These are phyloP conservation scores for Breviolum minutum DNA, from an alignment of 73 alveolate species.

Conservation along the genomic window DNA sequence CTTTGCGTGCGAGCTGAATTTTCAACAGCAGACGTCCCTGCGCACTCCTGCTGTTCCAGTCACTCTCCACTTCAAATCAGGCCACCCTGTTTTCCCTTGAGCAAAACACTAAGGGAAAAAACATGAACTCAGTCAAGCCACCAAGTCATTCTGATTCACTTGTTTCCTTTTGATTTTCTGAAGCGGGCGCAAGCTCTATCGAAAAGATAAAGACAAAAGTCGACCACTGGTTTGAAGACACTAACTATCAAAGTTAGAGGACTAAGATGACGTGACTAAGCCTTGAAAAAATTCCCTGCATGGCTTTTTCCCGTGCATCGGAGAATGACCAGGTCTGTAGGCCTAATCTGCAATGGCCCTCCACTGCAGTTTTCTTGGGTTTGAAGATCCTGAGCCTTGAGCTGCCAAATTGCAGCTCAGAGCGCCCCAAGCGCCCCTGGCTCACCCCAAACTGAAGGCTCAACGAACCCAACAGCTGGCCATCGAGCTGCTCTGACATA, in stretches of 20 bases:
- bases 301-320: neutral
- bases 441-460: neutral
- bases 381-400: neutral
- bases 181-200: too few species aligned
- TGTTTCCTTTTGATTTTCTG: neutral
- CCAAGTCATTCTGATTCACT: neutral
- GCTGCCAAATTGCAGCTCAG: conserved; percentile 35
- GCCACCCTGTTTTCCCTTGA: neutral
- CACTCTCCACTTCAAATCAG: neutral
- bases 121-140: neutral
- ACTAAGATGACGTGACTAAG: too few species aligned
- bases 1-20: too few species aligned
- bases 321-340: neutral
- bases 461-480: neutral
- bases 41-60: neutral
- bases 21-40: too few species aligned
- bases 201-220: too few species aligned
- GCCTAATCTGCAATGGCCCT: conserved; percentile 40
- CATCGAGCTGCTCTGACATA: neutral
- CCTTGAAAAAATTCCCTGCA: neutral
- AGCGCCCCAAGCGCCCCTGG: conserved; percentile 51
- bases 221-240: too few species aligned
- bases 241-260: too few species aligned
- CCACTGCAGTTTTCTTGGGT: conserved; percentile 8
- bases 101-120: neutral